These are phyloP conservation scores for Singerocomus inundabilis DNA, from an alignment of 1,284 basidiomycete species.

Conservation along the genomic window DNA sequence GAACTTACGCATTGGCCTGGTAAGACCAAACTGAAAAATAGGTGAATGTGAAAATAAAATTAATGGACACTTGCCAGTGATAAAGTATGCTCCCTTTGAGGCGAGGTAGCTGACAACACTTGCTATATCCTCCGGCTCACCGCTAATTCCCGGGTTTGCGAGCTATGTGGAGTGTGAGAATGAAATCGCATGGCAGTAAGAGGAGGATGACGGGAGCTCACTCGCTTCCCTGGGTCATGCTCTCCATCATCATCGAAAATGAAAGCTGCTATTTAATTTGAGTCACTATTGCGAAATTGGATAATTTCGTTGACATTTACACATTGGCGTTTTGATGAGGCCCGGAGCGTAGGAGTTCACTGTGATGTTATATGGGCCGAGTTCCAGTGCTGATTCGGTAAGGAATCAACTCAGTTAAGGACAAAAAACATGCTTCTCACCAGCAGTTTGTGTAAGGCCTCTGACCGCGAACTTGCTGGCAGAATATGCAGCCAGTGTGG, in stretches of 20 bases:
- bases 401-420: neutral
- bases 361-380: slow-evolving; percentile 27
- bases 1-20: neutral
- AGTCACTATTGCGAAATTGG: neutral
- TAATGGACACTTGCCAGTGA: neutral
- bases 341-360: slow-evolving; percentile 25
- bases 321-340: slow-evolving; percentile 10
- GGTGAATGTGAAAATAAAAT: neutral
- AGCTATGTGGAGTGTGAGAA: no score
- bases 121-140: slow-evolving; percentile 18
- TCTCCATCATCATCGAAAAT: neutral
- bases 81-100: slow-evolving; percentile 16
- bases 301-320: slow-evolving; percentile 1
- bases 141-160: neutral
- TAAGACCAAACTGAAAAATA: neutral
- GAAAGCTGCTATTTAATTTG: neutral
- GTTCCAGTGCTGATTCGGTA: slow-evolving; percentile 20
- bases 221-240: neutral
- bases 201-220: neutral
- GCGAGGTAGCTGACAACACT: slow-evolving; percentile 21
- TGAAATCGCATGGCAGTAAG: neutral
- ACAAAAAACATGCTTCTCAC: slow-evolving; percentile 4
- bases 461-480: slow-evolving; percentile 35
- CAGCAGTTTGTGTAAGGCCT: slow-evolving; percentile 28
- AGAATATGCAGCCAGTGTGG: slow-evolving; percentile 12